phyloP scores from a whole-genome alignment of 2,329 filamentous ascomycete genomes.

The Penicillium crustosum region DNA sequence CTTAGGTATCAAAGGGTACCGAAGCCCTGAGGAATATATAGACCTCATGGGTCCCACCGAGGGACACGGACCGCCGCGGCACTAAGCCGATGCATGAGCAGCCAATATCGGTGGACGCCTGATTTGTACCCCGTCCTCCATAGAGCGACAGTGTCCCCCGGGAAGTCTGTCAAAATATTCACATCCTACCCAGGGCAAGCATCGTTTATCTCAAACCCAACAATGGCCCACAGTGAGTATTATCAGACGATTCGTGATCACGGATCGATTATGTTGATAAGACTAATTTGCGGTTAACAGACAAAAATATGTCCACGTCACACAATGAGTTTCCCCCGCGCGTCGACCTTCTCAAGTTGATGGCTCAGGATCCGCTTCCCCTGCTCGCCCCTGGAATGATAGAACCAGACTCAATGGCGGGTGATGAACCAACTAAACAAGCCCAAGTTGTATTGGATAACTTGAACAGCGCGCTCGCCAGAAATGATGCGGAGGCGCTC shows the following conservation, averaged over 20 bases:
- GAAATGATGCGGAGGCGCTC: constrained; percentile 15
- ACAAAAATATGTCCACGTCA: not conserved
- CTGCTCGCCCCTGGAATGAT: constrained; percentile 11
- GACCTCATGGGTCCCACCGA: not conserved
- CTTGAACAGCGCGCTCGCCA: constrained; percentile 15
- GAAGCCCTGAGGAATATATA: not conserved
- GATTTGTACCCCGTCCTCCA: no score
- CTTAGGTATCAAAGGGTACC: accelerated
- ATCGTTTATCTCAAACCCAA: not conserved
- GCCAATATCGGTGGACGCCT: no score
- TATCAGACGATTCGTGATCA: no score
- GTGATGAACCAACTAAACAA: constrained; percentile 12
- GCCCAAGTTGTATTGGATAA: constrained; percentile 8
- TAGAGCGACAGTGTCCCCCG: no score
- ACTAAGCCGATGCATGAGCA: no score
- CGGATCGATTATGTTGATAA: not conserved
- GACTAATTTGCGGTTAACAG: not conserved
- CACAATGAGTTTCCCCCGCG: constrained; percentile 15
- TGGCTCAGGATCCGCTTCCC: constrained; percentile 30
- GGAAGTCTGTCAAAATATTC: not conserved
- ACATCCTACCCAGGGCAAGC: not conserved
- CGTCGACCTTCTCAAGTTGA: constrained; percentile 25
- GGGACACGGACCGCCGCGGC: not conserved
- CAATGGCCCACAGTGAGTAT: not conserved
- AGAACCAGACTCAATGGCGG: constrained; percentile 12